phyloP scores from a whole-genome alignment of 345 rosid genomes.

The Toxicodendron radicans region DNA sequence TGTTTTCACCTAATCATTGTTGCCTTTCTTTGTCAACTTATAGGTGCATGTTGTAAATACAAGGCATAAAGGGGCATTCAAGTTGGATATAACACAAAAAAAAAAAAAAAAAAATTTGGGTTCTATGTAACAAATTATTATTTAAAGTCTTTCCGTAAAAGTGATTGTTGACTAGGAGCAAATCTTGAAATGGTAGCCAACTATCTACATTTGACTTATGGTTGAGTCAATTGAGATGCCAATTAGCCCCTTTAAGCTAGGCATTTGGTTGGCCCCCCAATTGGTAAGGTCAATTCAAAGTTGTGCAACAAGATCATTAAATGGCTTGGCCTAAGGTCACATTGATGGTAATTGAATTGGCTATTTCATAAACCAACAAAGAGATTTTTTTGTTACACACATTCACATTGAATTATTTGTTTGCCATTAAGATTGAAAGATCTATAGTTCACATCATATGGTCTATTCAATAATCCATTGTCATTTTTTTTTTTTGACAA shows the following conservation, averaged over 20 bases:
- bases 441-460: no score
- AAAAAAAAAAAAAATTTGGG: no score
- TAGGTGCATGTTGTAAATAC: conserved; percentile 4
- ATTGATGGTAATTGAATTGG: not conserved
- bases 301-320: not conserved
- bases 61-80: not conserved
- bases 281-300: not conserved
- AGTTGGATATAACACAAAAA: no score
- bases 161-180: not conserved
- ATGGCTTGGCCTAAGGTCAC: not conserved
- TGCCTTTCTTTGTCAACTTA: conserved; percentile 21
- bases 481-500: no score
- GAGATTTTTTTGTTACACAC: not conserved
- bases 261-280: not conserved
- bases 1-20: conserved; percentile 32
- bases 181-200: not conserved
- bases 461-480: no score
- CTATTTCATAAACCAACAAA: not conserved
- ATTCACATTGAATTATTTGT: no score
- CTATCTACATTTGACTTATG: not conserved
- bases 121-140: no score
- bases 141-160: not conserved
- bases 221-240: no score
- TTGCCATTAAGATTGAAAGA: no score
- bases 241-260: no score